Evolutionary conservation across 108 stramenopile species (phyloP), one percentile per base, ranked within the genome.

Genomic region (Pseudonitzschia multistriata): DNA sequence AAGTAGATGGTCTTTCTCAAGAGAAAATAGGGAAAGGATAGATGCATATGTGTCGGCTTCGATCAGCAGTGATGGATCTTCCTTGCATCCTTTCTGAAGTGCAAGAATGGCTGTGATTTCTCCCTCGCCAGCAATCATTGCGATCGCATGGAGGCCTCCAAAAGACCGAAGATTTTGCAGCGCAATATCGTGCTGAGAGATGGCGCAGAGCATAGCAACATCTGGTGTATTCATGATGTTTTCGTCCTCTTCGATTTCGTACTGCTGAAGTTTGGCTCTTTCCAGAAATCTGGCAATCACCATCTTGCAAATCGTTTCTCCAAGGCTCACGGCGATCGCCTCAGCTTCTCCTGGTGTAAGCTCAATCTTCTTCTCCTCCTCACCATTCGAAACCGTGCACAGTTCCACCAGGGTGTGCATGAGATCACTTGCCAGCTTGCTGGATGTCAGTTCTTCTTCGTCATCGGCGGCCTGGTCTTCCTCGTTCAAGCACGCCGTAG

Each of bases 101-200:
- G 87, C 92, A 29, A 52, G 40, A 50, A 93, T 70, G 10, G 89
- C 89, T 0, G 72, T 29, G 2, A 86, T 30, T 35, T 89, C 81
- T 14, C 92, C 92, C 59, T 93, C 92, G 25, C 81, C 85, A 13
- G 92, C 92, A 54, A 93, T 71, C 37, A 87, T 84, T 54, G 84
- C 77, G 17, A 93, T 66, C 31, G 92, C 92, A 67, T 90, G 83
- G 19, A 91, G 71, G 15, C 92, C 92, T 13, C 86, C 87, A 37
- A 85, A 61, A 30, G 76, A 77, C 59, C 81, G 74, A 21, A 93
- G 71, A n/a, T 76, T 65, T 27, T 76, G 49, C 8, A 93, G 71
- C 8, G 89, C 79, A 45, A 77, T 74, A 15, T 85, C 82, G 67
- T 78, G 86, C 50, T 87, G 83, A 14, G 88, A 83, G 30, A 93